These are phyloP conservation scores for Kluyveromyces nonfermentans DNA, from an alignment of 805 yeast genomes.

Conservation along the genomic window DNA sequence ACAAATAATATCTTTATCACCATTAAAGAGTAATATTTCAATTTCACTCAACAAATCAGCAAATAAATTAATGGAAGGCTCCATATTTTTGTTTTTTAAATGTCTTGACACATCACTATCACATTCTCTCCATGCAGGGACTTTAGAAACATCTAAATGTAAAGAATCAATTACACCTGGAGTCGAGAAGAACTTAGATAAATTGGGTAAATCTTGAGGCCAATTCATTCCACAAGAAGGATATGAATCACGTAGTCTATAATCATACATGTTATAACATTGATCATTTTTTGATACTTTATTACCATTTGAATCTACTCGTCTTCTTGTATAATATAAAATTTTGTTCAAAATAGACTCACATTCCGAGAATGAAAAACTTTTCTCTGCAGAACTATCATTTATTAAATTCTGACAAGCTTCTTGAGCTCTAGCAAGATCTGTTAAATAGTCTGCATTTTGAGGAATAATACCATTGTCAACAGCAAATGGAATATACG, in stretches of 20 bases:
- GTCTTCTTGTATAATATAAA: slow-evolving; percentile 24
- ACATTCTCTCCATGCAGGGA: slow-evolving; percentile 70
- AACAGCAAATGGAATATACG: slow-evolving; percentile 64
- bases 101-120: slow-evolving; percentile 43
- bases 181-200: slow-evolving; percentile 43
- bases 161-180: slow-evolving; percentile 41
- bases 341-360: slow-evolving; percentile 32
- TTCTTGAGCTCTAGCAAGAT: slow-evolving; percentile 43
- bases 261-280: slow-evolving; percentile 82
- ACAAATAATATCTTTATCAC: slow-evolving; percentile 84
- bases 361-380: slow-evolving; percentile 34
- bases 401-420: slow-evolving; percentile 49
- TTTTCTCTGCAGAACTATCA: slow-evolving; percentile 11
- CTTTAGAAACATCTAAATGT: slow-evolving; percentile 35
- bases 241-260: slow-evolving; percentile 54
- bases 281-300: slow-evolving; percentile 31
- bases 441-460: slow-evolving; percentile 32
- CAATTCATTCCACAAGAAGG: slow-evolving; percentile 91
- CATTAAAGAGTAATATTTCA: slow-evolving; percentile 70
- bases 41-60: slow-evolving; percentile 50
- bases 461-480: slow-evolving; percentile 46
- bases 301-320: slow-evolving; percentile 16
- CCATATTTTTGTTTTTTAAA: slow-evolving; percentile 43
- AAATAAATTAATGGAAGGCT: slow-evolving; percentile 56
- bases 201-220: slow-evolving; percentile 60